Evolutionary conservation across 768 basidiomycete genomes (phyloP).

Genomic region (Termitomyces sp.): DNA sequence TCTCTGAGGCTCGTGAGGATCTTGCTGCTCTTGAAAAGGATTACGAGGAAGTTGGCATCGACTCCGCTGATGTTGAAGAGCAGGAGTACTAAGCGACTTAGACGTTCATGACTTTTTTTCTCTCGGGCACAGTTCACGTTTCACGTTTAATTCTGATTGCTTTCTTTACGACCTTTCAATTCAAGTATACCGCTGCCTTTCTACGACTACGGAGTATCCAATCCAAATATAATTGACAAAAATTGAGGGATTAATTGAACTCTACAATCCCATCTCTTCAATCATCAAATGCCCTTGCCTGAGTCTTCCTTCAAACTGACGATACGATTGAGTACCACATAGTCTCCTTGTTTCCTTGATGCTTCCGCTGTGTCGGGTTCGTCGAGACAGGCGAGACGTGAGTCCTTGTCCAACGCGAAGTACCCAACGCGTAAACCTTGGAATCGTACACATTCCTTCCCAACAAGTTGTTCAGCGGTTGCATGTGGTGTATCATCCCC

Average conservation of each 20-base stretch:
- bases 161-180: conserved; percentile 17
- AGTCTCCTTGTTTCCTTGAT: conserved; percentile 64
- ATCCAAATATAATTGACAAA: conserved; percentile 8
- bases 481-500: conserved; percentile 63
- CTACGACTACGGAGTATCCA: conserved; percentile 15
- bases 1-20: conserved; percentile 98
- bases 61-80: conserved; percentile 48
- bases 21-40: conserved; percentile 99
- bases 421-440: conserved; percentile 95
- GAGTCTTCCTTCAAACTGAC: conserved; percentile 95
- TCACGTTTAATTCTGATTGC: conserved; percentile 18
- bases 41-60: conserved; percentile 77
- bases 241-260: not conserved
- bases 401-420: conserved; percentile 89
- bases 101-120: conserved; percentile 3
- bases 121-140: conserved; percentile 16
- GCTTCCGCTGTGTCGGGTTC: conserved; percentile 41
- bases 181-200: conserved; percentile 17
- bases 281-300: conserved; percentile 51
- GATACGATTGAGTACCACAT: conserved; percentile 84
- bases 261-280: not conserved
- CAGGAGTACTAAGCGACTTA: conserved; percentile 45
- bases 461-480: conserved; percentile 77
- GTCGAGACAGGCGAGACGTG: conserved; percentile 62
- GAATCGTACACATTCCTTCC: conserved; percentile 92